phyloP scores from a whole-genome alignment of 768 basidiomycete species.

The Tricholomella constricta region DNA sequence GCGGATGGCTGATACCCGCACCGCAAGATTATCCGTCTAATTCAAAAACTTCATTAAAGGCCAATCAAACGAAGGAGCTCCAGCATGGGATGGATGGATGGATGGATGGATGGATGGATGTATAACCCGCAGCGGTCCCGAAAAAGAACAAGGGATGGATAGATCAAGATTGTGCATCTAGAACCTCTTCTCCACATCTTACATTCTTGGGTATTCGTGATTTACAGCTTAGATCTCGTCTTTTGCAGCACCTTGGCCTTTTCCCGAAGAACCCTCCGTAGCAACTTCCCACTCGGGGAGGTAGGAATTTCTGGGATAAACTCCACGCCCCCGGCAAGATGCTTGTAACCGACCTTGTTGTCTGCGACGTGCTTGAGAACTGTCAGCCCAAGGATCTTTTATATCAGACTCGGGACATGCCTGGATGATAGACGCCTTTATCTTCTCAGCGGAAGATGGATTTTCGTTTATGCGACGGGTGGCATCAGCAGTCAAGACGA shows the following conservation, averaged over 20 bases:
- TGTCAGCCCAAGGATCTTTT: not conserved
- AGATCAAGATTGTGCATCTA: too few relatives aligned
- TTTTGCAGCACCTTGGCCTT: slow-evolving; percentile 34
- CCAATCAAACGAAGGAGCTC: too few relatives aligned
- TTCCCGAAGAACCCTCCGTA: slow-evolving; percentile 53
- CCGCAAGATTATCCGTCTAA: too few relatives aligned
- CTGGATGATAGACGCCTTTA: slow-evolving; percentile 51
- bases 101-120: too few relatives aligned
- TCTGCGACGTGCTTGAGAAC: slow-evolving; percentile 50
- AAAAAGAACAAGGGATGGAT: too few relatives aligned
- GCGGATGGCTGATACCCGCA: not conserved
- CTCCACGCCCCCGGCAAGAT: slow-evolving; percentile 58
- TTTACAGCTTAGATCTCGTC: slow-evolving; percentile 9
- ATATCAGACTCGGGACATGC: slow-evolving; percentile 28
- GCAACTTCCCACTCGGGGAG: slow-evolving; percentile 62
- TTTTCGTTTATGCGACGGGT: slow-evolving; percentile 32
- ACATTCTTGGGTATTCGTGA: not conserved
- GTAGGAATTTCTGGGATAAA: slow-evolving; percentile 58
- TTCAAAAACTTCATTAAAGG: too few relatives aligned
- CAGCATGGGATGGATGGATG: not conserved
- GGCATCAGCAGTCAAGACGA: slow-evolving; percentile 51
- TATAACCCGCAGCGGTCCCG: too few relatives aligned
- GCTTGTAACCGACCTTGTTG: slow-evolving; percentile 60
- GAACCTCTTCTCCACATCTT: too few relatives aligned
- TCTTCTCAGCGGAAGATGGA: slow-evolving; percentile 27